phyloP scores from a whole-genome alignment of 1,284 basidiomycete species.

The Tetrapyrgos nigripes region DNA sequence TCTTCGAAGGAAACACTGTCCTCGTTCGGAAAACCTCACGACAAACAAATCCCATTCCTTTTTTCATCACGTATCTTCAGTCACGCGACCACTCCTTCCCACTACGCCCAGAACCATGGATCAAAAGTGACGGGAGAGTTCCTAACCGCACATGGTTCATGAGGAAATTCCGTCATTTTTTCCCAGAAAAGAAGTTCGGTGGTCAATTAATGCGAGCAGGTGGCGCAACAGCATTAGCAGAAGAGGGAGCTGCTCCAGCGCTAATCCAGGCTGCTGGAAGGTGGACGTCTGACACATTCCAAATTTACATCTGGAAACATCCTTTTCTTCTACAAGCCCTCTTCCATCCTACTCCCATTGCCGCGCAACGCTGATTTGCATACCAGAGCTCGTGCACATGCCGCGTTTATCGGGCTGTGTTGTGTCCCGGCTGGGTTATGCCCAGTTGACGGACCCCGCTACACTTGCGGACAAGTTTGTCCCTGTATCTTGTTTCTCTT shows the following conservation, averaged over 20 bases:
- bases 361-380: too few species aligned
- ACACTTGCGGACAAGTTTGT: too few species aligned
- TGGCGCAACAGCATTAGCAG: slow-evolving; percentile 32
- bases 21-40: slow-evolving; percentile 19
- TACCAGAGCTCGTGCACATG: too few species aligned
- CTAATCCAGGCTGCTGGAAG: slow-evolving; percentile 25
- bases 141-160: slow-evolving; percentile 32
- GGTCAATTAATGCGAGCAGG: slow-evolving; percentile 38
- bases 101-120: slow-evolving; percentile 27
- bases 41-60: not conserved
- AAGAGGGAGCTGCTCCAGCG: slow-evolving; percentile 14
- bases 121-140: slow-evolving; percentile 22
- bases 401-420: too few species aligned
- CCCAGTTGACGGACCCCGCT: too few species aligned
- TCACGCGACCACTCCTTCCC: slow-evolving; percentile 26
- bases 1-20: slow-evolving; percentile 38
- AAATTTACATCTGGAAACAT: slow-evolving; percentile 23
- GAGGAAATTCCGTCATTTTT: slow-evolving; percentile 7
- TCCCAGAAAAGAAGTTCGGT: slow-evolving; percentile 15
- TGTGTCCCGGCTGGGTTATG: too few species aligned
- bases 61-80: slow-evolving; percentile 13
- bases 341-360: too few species aligned
- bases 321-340: slow-evolving; percentile 17
- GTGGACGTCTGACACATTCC: slow-evolving; percentile 26
- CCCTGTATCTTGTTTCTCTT: too few species aligned